Base-by-base conservation (phyloP, 805 yeast genomes). In the Kregervanrija pseudodelftensis region DNA sequence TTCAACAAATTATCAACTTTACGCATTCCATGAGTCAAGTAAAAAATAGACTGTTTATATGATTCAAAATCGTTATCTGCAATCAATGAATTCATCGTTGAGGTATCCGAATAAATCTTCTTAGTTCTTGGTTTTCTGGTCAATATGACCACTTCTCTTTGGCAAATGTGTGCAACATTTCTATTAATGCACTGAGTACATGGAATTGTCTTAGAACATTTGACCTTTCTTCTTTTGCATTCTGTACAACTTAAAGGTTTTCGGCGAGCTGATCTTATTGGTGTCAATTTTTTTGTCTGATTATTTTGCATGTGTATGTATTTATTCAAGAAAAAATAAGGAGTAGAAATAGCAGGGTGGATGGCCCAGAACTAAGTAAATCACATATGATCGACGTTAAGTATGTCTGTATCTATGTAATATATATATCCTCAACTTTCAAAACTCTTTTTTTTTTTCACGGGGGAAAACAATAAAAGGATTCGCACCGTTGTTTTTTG, bases 191-290 rank as follows among this genome's bases (percentile, higher is more conserved):
- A 41, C 10, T 35, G 16, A 11, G 28, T 41, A 13, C 43, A 41
- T 33, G 43, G 43, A 13, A 41, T 35, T 5, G 35, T 35, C 28
- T 41, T 41, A 4, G 39, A 34, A 22, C 43, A 41, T 35, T 35
- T 34, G 13, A 41, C 35, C 33, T 35, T 41, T 16, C 43, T 35
- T 34, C 43, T 33, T 14, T 34, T 33, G 13, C 43, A 40, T 13
- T 40, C 43, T 13, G 43, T 40, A 13, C 43, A 40, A 14, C 38
- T 33, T n/a, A 40, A 30, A n/a, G 43, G 38, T 35, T 17, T 16
- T 17, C 43, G 30, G 14, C 37, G 43, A 10, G 30, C 33, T 14
- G 12, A 7, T 13, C 43, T 33, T 7, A 22, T 22, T 22, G 28
- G 28, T 2, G 28, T 22, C 4, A 4, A 5, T 4, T 22, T 22